A percentile compares a stretch with the other conserved stretches of the same genome.
phyloP scores from a whole-genome alignment of 2,329 filamentous ascomycete genomes.

The Corniculantispora saksenae region DNA sequence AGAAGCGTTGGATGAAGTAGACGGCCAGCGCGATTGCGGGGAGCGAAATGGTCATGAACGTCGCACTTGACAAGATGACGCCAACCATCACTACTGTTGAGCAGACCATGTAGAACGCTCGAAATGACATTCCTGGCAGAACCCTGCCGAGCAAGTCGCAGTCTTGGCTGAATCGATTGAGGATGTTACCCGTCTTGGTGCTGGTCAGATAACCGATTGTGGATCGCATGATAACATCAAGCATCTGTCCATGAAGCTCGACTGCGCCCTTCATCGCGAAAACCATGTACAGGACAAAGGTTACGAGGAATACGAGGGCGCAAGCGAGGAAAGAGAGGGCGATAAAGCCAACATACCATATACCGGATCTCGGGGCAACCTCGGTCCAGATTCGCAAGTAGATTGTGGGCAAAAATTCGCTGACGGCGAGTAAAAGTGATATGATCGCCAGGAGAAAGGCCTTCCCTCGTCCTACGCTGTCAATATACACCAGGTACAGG shows the following conservation, averaged over 20 bases:
- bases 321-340: neutral
- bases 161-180: constrained; percentile 14
- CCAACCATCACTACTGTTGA: neutral
- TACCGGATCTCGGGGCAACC: neutral
- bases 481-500: constrained; percentile 2
- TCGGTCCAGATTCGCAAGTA: constrained; percentile 5
- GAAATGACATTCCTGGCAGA: neutral
- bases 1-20: neutral
- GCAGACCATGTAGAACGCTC: neutral
- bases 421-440: neutral
- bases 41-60: neutral
- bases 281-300: neutral
- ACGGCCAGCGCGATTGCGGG: neutral
- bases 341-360: neutral
- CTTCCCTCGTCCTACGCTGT: neutral
- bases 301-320: neutral
- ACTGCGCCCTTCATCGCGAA: neutral
- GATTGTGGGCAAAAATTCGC: neutral
- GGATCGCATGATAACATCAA: neutral
- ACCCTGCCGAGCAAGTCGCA: neutral
- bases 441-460: neutral
- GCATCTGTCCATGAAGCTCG: neutral
- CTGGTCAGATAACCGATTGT: neutral
- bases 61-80: neutral
- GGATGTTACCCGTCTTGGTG: neutral